phyloP scores from a whole-genome alignment of 768 basidiomycete species.

The Termitomyces sp. region DNA sequence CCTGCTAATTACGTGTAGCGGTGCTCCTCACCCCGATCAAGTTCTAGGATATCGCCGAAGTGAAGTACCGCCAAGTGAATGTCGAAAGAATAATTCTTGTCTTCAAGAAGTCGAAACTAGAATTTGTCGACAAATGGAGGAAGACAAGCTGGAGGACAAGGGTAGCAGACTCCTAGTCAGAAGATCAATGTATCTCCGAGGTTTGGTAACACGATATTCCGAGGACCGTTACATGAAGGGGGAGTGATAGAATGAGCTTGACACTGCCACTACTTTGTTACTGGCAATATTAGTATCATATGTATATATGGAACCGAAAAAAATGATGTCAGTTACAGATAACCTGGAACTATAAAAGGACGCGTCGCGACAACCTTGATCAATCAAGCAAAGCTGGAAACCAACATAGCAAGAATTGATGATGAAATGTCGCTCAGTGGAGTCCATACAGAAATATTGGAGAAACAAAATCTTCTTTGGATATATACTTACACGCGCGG shows the following conservation, averaged over 20 bases:
- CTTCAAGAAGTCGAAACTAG: not conserved
- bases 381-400: too few species aligned
- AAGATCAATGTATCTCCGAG: not conserved
- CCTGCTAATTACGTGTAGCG: too few species aligned
- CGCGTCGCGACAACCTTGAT: too few species aligned
- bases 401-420: too few species aligned
- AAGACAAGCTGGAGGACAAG: not conserved
- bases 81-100: not conserved
- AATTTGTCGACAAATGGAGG: not conserved
- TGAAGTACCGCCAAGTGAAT: not conserved
- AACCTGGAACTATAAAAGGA: not conserved
- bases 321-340: not conserved
- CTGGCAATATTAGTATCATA: not conserved
- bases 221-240: not conserved
- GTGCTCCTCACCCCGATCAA: not conserved
- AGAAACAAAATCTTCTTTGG: too few species aligned
- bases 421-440: too few species aligned
- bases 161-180: not conserved
- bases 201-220: not conserved
- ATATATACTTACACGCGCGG: too few species aligned
- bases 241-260: too few species aligned
- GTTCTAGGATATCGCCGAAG: not conserved
- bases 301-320: not conserved
- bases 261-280: not conserved
- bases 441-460: too few species aligned